phyloP scores from a whole-genome alignment of 331 rosid species.

The Pyracantha coccinea region DNA sequence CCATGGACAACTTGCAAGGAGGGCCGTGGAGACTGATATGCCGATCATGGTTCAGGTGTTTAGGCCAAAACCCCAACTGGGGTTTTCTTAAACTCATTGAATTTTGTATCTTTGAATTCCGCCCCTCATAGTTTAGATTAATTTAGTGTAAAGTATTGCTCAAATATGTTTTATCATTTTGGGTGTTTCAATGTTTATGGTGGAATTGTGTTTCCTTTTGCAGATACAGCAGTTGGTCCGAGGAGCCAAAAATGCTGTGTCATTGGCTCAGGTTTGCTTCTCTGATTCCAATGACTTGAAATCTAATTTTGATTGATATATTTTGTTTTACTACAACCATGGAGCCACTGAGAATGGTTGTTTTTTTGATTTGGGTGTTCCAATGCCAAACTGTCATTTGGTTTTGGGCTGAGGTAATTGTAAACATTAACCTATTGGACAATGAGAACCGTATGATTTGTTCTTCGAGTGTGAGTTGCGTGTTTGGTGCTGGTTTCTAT shows the following conservation, averaged over 20 bases:
- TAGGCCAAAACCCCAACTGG: background rate
- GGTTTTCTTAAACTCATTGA: background rate
- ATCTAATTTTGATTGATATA: slow-evolving; percentile 1
- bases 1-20: slow-evolving; percentile 51
- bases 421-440: background rate
- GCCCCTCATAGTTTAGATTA: too few species aligned
- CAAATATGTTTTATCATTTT: background rate
- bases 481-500: background rate
- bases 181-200: background rate
- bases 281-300: slow-evolving; percentile 20
- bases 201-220: slow-evolving; percentile 23
- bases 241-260: slow-evolving; percentile 54
- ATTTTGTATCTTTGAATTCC: background rate
- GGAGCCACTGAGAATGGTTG: slow-evolving; percentile 17
- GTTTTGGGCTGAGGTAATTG: slow-evolving; percentile 4
- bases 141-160: background rate
- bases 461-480: background rate
- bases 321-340: slow-evolving; percentile 8
- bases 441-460: background rate
- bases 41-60: slow-evolving; percentile 83
- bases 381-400: slow-evolving; percentile 19
- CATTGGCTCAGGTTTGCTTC: slow-evolving; percentile 76
- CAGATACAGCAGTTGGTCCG: slow-evolving; percentile 76
- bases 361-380: slow-evolving; percentile 10
- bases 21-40: slow-evolving; percentile 79